A percentile compares a stretch with the other conserved stretches of the same genome.
Evolutionary conservation across 768 basidiomycete genomes (phyloP).

Genomic region (Tulasnella sp.): DNA sequence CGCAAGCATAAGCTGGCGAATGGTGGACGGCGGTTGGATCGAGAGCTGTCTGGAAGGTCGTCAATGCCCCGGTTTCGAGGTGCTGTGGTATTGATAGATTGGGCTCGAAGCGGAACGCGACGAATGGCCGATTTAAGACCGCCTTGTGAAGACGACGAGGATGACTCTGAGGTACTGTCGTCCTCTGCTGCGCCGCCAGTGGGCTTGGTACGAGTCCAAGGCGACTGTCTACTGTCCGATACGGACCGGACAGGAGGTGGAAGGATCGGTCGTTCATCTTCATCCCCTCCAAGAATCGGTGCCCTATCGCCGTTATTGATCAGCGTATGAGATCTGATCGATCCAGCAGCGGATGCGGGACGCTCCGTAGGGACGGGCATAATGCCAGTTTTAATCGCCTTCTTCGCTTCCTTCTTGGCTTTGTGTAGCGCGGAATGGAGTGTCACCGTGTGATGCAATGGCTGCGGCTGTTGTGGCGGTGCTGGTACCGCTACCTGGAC

Average conservation of each 20-base stretch:
- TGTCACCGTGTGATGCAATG: not conserved
- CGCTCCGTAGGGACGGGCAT: not conserved
- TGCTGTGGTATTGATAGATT: slow-evolving; percentile 29
- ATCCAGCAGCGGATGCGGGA: no score
- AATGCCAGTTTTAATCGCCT: not conserved
- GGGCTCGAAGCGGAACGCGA: slow-evolving; percentile 17
- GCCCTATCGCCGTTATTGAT: no score
- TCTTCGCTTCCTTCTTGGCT: not conserved
- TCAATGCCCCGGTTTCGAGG: slow-evolving; percentile 3
- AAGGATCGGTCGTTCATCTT: no score
- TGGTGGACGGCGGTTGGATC: slow-evolving; percentile 16
- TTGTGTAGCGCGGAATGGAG: slow-evolving; percentile 1
- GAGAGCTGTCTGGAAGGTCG: slow-evolving; percentile 18
- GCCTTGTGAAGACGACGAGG: slow-evolving; percentile 33
- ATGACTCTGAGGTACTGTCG: slow-evolving; percentile 36
- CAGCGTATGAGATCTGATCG: no score
- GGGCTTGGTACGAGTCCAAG: slow-evolving; percentile 57
- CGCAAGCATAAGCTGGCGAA: not conserved
- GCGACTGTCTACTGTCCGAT: slow-evolving; percentile 34
- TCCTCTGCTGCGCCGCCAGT: slow-evolving; percentile 39
- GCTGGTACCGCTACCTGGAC: no score
- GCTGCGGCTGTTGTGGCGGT: not conserved
- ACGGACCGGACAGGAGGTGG: not conserved
- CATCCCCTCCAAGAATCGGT: no score
- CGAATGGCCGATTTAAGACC: slow-evolving; percentile 33